Evolutionary conservation across 345 rosid species (phyloP), one percentile per base, ranked within the genome.

Genomic region (Eucalyptus camaldulensis): DNA sequence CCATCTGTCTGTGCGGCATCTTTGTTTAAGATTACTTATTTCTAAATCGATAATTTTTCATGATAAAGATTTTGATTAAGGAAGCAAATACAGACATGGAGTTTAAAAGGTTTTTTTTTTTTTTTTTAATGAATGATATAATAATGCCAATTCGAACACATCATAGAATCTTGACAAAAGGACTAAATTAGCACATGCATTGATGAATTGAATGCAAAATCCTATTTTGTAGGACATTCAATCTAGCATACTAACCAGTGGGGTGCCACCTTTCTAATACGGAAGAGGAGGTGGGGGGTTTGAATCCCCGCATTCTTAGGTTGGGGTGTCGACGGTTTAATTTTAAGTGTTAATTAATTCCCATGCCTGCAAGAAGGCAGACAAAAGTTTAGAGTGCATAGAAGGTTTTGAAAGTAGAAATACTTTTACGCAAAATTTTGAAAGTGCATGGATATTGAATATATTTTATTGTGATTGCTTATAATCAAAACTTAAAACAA

Each of bases 261-360:
- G 53, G 21, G 17, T 15, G 8, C 1, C 4, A 51, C 8, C 0
- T 8, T 16, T 51, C 1, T 0, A 51, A 16, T 0, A 3, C 16
- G 1, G 3, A 51, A 16, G 1, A 8, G 3, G 2, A 16, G 8
- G 4, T 50, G 4, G 8, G 1, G 8, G 0, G 4, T 50, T 50
- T 0, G 21, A 50, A 50, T 16, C 7, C 1, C 4, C 8, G 3
- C 1, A 0, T 50, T 50, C 8, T 50, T 0, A 50, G 1, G 0
- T 50, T 50, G 8, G 1, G 21, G 4, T 50, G 8, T 0, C 1
- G 3, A 51, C 0, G 0, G 16, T 51, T 51, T 51, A 51, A 2
- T 16, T 51, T 51, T 51, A 51, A 1, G 3, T 6, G 2, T 51
- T 4, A 2, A 0, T 51, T 1, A 4, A 51, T 4, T 51, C 8